Evolutionary conservation across 805 yeast genomes (phyloP).

Genomic region (Metschnikowia cerradonensis): DNA sequence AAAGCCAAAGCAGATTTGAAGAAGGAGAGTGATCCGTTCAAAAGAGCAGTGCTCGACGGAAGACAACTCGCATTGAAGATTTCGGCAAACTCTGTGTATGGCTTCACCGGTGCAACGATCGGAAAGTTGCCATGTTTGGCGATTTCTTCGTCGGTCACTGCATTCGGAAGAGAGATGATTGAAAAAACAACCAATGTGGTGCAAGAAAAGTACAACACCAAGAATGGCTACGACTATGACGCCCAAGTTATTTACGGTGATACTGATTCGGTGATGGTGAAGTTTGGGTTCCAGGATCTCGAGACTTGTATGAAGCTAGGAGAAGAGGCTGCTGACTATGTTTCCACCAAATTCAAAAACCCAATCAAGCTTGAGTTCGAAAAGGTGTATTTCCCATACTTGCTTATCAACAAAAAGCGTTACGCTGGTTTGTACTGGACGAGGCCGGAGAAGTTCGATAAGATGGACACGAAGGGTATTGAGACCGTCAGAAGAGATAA

Average conservation of each 20-base stretch:
- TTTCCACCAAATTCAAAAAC: slow-evolving; percentile 69
- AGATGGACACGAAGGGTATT: slow-evolving; percentile 97
- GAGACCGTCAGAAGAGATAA: slow-evolving; percentile 98
- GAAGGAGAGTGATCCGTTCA: slow-evolving; percentile 92
- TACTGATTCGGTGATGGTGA: slow-evolving; percentile 99
- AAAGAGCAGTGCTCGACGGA: slow-evolving; percentile 90
- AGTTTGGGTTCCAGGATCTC: slow-evolving; percentile 80
- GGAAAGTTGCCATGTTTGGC: slow-evolving; percentile 97
- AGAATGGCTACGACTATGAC: slow-evolving; percentile 80
- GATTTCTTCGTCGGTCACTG: slow-evolving; percentile 91
- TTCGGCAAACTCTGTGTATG: slow-evolving; percentile 97
- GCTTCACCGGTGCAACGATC: slow-evolving; percentile 98
- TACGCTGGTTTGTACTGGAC: slow-evolving; percentile 99
- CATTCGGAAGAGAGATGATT: slow-evolving; percentile 96
- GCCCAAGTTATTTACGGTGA: slow-evolving; percentile 96
- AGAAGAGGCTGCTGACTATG: slow-evolving; percentile 87
- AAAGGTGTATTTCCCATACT: slow-evolving; percentile 91
- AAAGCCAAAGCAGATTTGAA: slow-evolving; percentile 87
- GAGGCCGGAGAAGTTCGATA: slow-evolving; percentile 82
- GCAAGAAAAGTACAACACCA: slow-evolving; percentile 70
- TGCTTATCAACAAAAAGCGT: slow-evolving; percentile 90
- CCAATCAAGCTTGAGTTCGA: slow-evolving; percentile 97
- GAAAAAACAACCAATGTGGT: slow-evolving; percentile 86
- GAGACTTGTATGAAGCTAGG: slow-evolving; percentile 87
- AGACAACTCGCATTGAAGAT: slow-evolving; percentile 94